phyloP scores from a whole-genome alignment of 2,329 filamentous ascomycete species.

The Ophiosphaerella narmari region DNA sequence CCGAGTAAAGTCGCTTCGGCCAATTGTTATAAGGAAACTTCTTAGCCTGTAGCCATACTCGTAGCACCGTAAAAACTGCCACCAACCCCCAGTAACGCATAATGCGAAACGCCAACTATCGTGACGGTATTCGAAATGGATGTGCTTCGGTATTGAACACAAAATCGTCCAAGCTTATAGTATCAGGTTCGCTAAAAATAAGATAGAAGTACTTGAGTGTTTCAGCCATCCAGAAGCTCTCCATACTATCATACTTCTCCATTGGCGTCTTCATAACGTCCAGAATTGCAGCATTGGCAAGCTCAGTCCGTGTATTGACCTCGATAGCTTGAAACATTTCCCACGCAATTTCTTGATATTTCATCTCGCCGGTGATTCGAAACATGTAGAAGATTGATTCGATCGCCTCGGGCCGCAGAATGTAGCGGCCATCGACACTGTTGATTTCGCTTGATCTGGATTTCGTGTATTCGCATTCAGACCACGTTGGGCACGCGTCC shows the following conservation, averaged over 20 bases:
- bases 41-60: no score
- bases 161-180: slow-evolving; percentile 51
- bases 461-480: slow-evolving; percentile 46
- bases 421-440: slow-evolving; percentile 50
- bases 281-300: slow-evolving; percentile 51
- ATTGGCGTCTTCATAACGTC: slow-evolving; percentile 50
- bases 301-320: slow-evolving; percentile 46
- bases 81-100: no score
- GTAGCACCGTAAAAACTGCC: no score
- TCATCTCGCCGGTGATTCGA: slow-evolving; percentile 60
- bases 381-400: slow-evolving; percentile 65
- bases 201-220: slow-evolving; percentile 57
- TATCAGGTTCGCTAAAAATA: slow-evolving; percentile 49
- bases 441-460: slow-evolving; percentile 47
- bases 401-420: slow-evolving; percentile 61
- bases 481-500: slow-evolving; percentile 49
- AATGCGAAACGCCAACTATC: no score
- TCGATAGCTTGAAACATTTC: slow-evolving; percentile 54
- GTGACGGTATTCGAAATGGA: slow-evolving; percentile 43
- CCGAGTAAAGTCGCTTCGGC: no score
- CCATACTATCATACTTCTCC: slow-evolving; percentile 38
- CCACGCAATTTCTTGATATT: slow-evolving; percentile 52
- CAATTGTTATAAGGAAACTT: no score
- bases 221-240: slow-evolving; percentile 59
- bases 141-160: slow-evolving; percentile 56